Evolutionary conservation across 768 basidiomycete genomes (phyloP).

Genomic region (Suillus alpinus): DNA sequence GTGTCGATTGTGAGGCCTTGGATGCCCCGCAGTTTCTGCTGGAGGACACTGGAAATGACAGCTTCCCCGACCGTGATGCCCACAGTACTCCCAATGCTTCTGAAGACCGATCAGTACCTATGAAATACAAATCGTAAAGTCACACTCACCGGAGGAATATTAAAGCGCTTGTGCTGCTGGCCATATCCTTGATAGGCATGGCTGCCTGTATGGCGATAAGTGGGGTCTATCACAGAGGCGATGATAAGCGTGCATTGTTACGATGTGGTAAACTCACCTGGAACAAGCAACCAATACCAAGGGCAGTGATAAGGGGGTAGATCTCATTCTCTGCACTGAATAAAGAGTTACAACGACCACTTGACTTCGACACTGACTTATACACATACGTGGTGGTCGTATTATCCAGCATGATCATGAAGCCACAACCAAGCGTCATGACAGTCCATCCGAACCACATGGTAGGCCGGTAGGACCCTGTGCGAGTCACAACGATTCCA

Average conservation of each 20-base stretch:
- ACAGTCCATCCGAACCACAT: slow-evolving; percentile 29
- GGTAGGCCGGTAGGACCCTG: slow-evolving; percentile 28
- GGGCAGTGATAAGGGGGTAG: slow-evolving; percentile 28
- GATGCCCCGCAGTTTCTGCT: slow-evolving; percentile 14
- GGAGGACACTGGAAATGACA: slow-evolving; percentile 58
- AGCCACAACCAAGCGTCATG: slow-evolving; percentile 33
- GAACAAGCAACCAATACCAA: slow-evolving; percentile 35
- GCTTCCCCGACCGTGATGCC: slow-evolving; percentile 73
- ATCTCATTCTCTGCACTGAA: slow-evolving; percentile 30
- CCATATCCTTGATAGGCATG: slow-evolving; percentile 45
- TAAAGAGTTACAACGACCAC: slow-evolving; percentile 1
- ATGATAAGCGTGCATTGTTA: not conserved
- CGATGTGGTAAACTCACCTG: slow-evolving; percentile 14
- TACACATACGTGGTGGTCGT: slow-evolving; percentile 27
- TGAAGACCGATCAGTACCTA: slow-evolving; percentile 19
- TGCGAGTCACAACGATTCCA: slow-evolving; percentile 26
- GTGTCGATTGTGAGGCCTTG: slow-evolving; percentile 33
- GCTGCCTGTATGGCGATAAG: slow-evolving; percentile 41
- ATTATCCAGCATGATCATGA: slow-evolving; percentile 35
- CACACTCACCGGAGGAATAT: slow-evolving; percentile 28
- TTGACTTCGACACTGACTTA: not conserved
- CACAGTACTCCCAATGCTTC: slow-evolving; percentile 70
- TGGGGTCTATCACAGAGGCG: slow-evolving; percentile 15
- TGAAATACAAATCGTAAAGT: not conserved
- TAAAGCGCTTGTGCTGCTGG: slow-evolving; percentile 38